Conservation (phyloP, 768 basidiomycete species). For the Thelephora ganbajun region DNA sequence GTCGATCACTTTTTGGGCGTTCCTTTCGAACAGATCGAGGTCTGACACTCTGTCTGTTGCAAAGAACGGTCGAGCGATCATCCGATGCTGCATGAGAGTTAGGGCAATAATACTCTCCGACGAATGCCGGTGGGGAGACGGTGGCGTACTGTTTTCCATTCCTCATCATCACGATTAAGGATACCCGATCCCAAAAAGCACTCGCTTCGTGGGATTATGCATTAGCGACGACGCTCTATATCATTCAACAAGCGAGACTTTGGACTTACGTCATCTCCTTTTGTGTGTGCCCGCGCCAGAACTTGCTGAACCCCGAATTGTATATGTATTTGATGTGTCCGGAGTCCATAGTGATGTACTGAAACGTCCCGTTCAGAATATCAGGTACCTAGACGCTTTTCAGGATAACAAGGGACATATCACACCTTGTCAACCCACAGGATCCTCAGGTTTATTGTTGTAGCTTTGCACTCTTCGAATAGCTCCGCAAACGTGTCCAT, state of each 20-base stretch:
- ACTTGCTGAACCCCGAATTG: slow-evolving; percentile 44
- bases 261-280: slow-evolving; percentile 43
- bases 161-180: slow-evolving; percentile 60
- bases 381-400: not conserved
- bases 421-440: slow-evolving; percentile 53
- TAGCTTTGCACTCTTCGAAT: slow-evolving; percentile 52
- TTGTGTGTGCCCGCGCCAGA: slow-evolving; percentile 48
- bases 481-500: slow-evolving; percentile 45
- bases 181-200: slow-evolving; percentile 55
- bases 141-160: slow-evolving; percentile 43
- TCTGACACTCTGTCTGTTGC: slow-evolving; percentile 53
- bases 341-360: slow-evolving; percentile 62
- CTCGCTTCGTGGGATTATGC: slow-evolving; percentile 11
- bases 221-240: not conserved
- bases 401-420: slow-evolving; percentile 6
- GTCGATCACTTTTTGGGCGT: slow-evolving; percentile 28
- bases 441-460: slow-evolving; percentile 49
- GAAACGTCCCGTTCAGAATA: slow-evolving; percentile 2
- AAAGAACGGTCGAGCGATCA: slow-evolving; percentile 65
- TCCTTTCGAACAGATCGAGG: slow-evolving; percentile 47
- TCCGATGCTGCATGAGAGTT: slow-evolving; percentile 12
- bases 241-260: not conserved
- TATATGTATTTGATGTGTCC: slow-evolving; percentile 50
- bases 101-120: slow-evolving; percentile 1
- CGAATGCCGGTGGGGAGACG: not conserved